Evolutionary conservation across 2,329 filamentous ascomycete genomes (phyloP).

Genomic region (Fusarium irregulare): DNA sequence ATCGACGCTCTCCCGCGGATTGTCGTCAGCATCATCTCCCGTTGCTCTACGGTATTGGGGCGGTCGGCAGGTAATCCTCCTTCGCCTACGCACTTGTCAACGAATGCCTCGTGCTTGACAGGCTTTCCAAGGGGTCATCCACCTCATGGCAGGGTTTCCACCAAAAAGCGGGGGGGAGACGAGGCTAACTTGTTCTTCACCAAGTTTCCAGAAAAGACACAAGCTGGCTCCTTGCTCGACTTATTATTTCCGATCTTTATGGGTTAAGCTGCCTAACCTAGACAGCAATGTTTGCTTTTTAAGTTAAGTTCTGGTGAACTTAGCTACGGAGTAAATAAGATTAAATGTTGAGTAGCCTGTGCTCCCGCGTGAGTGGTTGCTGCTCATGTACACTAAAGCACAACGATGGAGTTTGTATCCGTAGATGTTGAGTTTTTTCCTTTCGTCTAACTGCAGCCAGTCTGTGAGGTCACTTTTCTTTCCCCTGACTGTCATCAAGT

Average conservation of each 20-base stretch:
- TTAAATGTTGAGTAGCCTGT: neutral
- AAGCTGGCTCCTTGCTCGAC: neutral
- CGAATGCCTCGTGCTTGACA: slow-evolving; percentile 22
- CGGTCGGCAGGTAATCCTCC: slow-evolving; percentile 21
- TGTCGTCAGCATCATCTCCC: slow-evolving; percentile 13
- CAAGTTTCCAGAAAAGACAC: slow-evolving; percentile 35
- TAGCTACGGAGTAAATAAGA: slow-evolving; percentile 15
- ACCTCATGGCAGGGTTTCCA: slow-evolving; percentile 22
- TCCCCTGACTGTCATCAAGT: slow-evolving; percentile 16
- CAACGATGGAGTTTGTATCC: slow-evolving; percentile 6
- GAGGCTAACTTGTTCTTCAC: slow-evolving; percentile 11
- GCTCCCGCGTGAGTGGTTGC: slow-evolving; percentile 17
- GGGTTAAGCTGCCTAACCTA: neutral
- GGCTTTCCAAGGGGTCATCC: slow-evolving; percentile 9
- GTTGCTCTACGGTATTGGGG: neutral
- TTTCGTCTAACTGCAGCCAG: slow-evolving; percentile 5
- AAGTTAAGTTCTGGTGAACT: neutral
- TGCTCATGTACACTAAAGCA: slow-evolving; percentile 6
- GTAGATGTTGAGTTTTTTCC: slow-evolving; percentile 1
- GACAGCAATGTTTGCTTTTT: slow-evolving; percentile 14
- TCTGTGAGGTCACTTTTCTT: slow-evolving; percentile 3
- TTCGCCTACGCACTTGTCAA: slow-evolving; percentile 25
- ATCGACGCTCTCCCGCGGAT: neutral
- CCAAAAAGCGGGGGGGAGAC: slow-evolving; percentile 28
- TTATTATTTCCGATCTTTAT: slow-evolving; percentile 12